phyloP scores from a whole-genome alignment of 2,329 filamentous ascomycete species.

The Fusarium chuoi region DNA sequence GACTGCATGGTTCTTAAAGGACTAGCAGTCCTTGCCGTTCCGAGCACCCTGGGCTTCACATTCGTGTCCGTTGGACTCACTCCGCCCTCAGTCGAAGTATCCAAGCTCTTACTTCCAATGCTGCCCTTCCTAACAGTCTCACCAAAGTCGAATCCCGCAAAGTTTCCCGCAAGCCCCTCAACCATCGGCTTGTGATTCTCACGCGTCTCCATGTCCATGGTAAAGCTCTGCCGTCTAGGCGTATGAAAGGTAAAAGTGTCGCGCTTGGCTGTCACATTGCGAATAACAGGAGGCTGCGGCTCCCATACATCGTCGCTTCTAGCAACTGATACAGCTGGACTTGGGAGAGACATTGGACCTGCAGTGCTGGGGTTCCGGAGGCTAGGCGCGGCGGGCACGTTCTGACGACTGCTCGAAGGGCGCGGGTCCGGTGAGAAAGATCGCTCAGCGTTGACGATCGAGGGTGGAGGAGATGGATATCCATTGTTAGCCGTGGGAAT shows the following conservation, averaged over 20 bases:
- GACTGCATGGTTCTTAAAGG: slow-evolving; percentile 41
- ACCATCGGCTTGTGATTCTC: slow-evolving; percentile 35
- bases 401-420: slow-evolving; percentile 36
- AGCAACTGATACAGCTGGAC: slow-evolving; percentile 54
- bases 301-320: slow-evolving; percentile 54
- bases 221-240: slow-evolving; percentile 59
- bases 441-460: slow-evolving; percentile 47
- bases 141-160: slow-evolving; percentile 53
- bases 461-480: slow-evolving; percentile 53
- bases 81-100: slow-evolving; percentile 25
- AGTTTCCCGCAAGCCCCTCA: slow-evolving; percentile 53
- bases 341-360: slow-evolving; percentile 52
- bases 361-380: slow-evolving; percentile 44
- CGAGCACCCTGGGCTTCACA: slow-evolving; percentile 25
- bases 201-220: slow-evolving; percentile 56
- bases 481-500: slow-evolving; percentile 32
- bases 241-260: slow-evolving; percentile 61
- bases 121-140: slow-evolving; percentile 43
- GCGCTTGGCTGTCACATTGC: slow-evolving; percentile 60
- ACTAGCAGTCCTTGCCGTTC: slow-evolving; percentile 36
- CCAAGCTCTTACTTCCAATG: slow-evolving; percentile 25
- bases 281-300: slow-evolving; percentile 56
- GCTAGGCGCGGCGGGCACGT: slow-evolving; percentile 34
- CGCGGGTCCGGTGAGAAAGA: slow-evolving; percentile 38
- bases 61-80: slow-evolving; percentile 35